These are phyloP conservation scores for Lasiosphaeria ovina DNA, from an alignment of 495 filamentous ascomycete genomes.

Conservation along the genomic window DNA sequence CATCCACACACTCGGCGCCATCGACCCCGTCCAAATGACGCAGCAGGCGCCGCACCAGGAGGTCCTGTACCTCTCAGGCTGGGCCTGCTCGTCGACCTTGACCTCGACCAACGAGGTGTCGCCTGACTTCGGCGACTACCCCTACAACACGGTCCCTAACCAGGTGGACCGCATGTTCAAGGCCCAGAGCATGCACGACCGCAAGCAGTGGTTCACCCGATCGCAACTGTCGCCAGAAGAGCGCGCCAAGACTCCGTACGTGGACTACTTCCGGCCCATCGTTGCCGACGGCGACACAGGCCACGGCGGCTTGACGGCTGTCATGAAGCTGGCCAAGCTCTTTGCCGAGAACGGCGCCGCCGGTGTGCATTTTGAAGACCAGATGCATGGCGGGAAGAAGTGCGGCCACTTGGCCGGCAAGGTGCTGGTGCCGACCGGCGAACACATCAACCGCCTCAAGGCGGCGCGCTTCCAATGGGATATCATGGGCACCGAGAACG, in stretches of 20 bases:
- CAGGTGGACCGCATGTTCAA: slow-evolving; percentile 95
- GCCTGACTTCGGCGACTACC: slow-evolving; percentile 96
- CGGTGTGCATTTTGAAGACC: slow-evolving; percentile 96
- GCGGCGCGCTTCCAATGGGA: slow-evolving; percentile 98
- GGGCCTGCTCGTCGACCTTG: slow-evolving; percentile 91
- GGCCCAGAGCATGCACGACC: slow-evolving; percentile 93
- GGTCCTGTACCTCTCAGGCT: slow-evolving; percentile 91
- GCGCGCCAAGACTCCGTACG: slow-evolving; percentile 71
- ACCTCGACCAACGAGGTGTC: slow-evolving; percentile 96
- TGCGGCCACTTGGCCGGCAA: slow-evolving; percentile 97
- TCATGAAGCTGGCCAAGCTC: slow-evolving; percentile 94
- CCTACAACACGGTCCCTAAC: slow-evolving; percentile 97
- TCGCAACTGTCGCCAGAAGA: slow-evolving; percentile 71
- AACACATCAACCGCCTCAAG: slow-evolving; percentile 92
- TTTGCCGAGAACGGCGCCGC: slow-evolving; percentile 98
- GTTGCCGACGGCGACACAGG: slow-evolving; percentile 98
- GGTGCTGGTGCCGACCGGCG: slow-evolving; percentile 87
- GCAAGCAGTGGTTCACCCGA: slow-evolving; percentile 86
- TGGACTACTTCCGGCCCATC: slow-evolving; percentile 91
- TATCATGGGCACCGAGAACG: slow-evolving; percentile 90
- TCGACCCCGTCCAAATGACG: slow-evolving; percentile 98
- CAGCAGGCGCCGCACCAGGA: slow-evolving; percentile 96
- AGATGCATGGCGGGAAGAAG: slow-evolving; percentile 97
- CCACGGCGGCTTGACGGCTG: slow-evolving; percentile 84
- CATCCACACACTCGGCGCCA: slow-evolving; percentile 95